Percentiles rank a stretch among this genome's conserved stretches.
These are phyloP conservation scores for Hymenoscyphus fraxineus DNA, from an alignment of 2,329 filamentous ascomycete species.

Conservation along the genomic window DNA sequence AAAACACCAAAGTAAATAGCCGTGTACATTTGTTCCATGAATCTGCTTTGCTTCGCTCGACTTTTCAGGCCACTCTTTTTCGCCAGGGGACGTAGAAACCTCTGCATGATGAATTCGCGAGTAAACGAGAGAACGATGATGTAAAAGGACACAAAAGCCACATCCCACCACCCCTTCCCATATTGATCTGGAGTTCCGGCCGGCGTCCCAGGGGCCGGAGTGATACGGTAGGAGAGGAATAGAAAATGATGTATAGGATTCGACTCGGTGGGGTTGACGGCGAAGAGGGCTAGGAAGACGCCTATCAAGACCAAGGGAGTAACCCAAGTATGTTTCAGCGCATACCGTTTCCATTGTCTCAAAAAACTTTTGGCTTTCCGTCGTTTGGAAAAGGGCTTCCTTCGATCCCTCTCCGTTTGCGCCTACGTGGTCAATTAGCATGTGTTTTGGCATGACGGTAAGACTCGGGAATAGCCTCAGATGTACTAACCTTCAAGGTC, in stretches of 20 bases:
- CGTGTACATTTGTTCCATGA: slow-evolving; percentile 95
- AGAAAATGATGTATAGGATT: slow-evolving; percentile 80
- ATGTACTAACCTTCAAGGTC: slow-evolving; percentile 27
- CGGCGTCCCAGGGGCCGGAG: slow-evolving; percentile 40
- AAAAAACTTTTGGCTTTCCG: slow-evolving; percentile 37
- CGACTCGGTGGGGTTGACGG: slow-evolving; percentile 68
- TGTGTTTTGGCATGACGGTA: slow-evolving; percentile 11
- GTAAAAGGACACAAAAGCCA: slow-evolving; percentile 86
- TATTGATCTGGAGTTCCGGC: slow-evolving; percentile 60
- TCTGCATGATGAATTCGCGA: slow-evolving; percentile 93
- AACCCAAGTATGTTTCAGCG: slow-evolving; percentile 57
- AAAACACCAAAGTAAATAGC: slow-evolving; percentile 83
- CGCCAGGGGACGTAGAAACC: slow-evolving; percentile 74
- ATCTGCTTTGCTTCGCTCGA: slow-evolving; percentile 77
- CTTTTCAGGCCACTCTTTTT: slow-evolving; percentile 63
- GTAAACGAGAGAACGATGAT: slow-evolving; percentile 86
- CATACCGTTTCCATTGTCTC: slow-evolving; percentile 44
- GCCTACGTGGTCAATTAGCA: slow-evolving; percentile 19
- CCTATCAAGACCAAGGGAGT: slow-evolving; percentile 65
- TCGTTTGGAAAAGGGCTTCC: slow-evolving; percentile 34
- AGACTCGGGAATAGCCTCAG: slow-evolving; percentile 6
- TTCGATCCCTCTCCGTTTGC: slow-evolving; percentile 32
- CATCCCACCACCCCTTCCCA: slow-evolving; percentile 79
- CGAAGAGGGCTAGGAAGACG: slow-evolving; percentile 64
- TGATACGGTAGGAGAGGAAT: slow-evolving; percentile 82